These are phyloP conservation scores for Amaranthus hypochondriacus DNA, from an alignment of 148 eudicot genomes.

Conservation along the genomic window DNA sequence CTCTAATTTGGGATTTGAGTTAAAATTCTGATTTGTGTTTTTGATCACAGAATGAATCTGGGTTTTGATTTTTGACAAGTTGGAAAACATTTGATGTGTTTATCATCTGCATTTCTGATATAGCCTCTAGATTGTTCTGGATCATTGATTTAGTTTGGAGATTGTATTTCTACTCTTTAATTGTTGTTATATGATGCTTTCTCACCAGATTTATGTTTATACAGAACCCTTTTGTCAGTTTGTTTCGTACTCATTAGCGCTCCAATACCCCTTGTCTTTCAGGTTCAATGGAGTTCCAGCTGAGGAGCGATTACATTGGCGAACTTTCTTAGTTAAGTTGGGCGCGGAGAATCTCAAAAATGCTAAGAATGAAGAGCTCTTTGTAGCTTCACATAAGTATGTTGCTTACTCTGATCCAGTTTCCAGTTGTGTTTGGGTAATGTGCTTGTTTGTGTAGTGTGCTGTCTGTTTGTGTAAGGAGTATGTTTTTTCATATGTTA, in stretches of 20 bases:
- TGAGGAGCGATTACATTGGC: constrained; percentile 98
- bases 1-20: background rate
- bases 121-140: background rate
- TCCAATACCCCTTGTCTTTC: constrained; percentile 14
- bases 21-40: background rate
- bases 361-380: constrained; percentile 90
- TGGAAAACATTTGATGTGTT: background rate
- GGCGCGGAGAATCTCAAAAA: constrained; percentile 95
- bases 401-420: constrained; percentile 12
- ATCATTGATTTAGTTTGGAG: background rate
- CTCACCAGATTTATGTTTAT: background rate
- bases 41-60: constrained; percentile 5
- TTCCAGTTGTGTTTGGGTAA: background rate
- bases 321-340: constrained; percentile 86
- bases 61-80: background rate
- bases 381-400: constrained; percentile 97
- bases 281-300: constrained; percentile 97
- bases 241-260: background rate
- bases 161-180: background rate
- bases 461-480: no score
- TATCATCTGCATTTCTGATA: background rate
- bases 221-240: background rate
- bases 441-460: background rate
- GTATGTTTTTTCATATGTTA: background rate
- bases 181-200: background rate